Conservation (phyloP, 768 basidiomycete species). For the Kwoniella pini region DNA sequence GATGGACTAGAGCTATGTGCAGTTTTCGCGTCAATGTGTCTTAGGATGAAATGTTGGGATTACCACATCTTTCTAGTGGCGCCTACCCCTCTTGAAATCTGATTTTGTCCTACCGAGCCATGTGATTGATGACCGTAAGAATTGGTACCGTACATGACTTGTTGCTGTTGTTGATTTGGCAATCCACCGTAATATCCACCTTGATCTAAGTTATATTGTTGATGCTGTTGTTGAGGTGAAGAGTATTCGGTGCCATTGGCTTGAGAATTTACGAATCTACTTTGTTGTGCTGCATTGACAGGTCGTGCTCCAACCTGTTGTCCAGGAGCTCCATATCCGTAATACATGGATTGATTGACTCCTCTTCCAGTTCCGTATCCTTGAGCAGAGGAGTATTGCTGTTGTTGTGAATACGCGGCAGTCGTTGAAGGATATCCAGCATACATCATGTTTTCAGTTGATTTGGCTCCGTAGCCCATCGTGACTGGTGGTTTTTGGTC, state of each 20-base stretch:
- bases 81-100: constrained; percentile 10
- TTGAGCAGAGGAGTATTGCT: background rate
- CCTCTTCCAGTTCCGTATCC: constrained; percentile 8
- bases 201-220: constrained; percentile 9
- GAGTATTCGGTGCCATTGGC: constrained; percentile 5
- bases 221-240: background rate
- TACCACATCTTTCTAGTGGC: constrained; percentile 21
- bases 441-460: constrained; percentile 6
- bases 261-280: constrained; percentile 7
- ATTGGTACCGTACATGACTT: constrained; percentile 7
- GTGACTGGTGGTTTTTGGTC: constrained; percentile 13
- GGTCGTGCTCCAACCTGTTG: background rate
- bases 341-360: constrained; percentile 13
- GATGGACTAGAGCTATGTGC: no score
- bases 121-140: constrained; percentile 4
- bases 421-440: constrained; percentile 2
- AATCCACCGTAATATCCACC: constrained; percentile 22
- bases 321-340: constrained; percentile 22
- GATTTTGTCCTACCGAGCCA: constrained; percentile 8
- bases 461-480: constrained; percentile 14
- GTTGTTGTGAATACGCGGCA: constrained; percentile 13
- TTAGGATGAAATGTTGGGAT: background rate
- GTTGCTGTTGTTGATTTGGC: constrained; percentile 6
- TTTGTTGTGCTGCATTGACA: background rate
- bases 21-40: no score